Evolutionary conservation across 2,329 filamentous ascomycete species (phyloP).

Genomic region (Metarhizium rileyi): DNA sequence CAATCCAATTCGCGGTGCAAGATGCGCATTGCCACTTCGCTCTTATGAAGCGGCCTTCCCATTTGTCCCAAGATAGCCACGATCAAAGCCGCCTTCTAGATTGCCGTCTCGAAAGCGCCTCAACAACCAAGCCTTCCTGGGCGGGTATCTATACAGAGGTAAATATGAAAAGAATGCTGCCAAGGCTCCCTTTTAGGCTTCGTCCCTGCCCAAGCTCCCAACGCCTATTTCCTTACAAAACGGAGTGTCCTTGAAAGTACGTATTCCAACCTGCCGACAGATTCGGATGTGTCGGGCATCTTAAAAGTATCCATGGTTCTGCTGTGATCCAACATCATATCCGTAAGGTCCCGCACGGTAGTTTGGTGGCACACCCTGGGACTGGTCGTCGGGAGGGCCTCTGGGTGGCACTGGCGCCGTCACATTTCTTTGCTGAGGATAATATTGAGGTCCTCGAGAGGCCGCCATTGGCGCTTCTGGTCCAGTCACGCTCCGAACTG

Average conservation of each 20-base stretch:
- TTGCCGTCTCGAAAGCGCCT: neutral
- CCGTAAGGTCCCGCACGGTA: constrained; percentile 21
- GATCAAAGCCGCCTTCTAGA: too few relatives aligned
- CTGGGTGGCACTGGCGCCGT: constrained; percentile 30
- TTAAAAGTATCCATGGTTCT: constrained; percentile 13
- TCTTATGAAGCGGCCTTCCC: constrained; percentile 22
- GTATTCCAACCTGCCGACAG: neutral
- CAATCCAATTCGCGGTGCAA: too few relatives aligned
- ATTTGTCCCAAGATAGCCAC: too few relatives aligned
- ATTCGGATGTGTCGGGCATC: neutral
- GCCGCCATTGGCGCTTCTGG: constrained; percentile 14
- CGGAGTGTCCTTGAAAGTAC: neutral
- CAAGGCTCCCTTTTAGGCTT: neutral
- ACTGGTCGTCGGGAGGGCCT: constrained; percentile 12
- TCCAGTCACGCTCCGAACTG: constrained; percentile 29
- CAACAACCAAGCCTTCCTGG: neutral
- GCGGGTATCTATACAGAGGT: neutral
- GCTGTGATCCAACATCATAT: constrained; percentile 24
- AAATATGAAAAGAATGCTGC: neutral
- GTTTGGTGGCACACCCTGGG: constrained; percentile 15
- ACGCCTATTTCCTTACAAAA: neutral
- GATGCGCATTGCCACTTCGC: constrained; percentile 56
- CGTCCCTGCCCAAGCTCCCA: neutral
- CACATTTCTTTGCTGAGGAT: constrained; percentile 34
- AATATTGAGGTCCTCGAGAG: constrained; percentile 20